phyloP scores from a whole-genome alignment of 2,329 filamentous ascomycete genomes.

The Colletotrichum kahawae region DNA sequence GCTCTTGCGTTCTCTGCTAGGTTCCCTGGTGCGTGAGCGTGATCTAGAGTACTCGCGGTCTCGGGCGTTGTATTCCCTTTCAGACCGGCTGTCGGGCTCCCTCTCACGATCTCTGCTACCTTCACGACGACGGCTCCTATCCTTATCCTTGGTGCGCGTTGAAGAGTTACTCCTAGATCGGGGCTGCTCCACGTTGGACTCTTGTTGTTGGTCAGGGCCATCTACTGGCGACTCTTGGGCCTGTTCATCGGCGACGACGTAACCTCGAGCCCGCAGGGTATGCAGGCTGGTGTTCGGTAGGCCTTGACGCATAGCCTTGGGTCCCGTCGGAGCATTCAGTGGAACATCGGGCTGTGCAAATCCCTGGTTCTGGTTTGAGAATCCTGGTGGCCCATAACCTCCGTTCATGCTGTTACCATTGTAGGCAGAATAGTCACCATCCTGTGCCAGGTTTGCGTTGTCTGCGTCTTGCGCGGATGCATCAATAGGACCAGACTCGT shows the following conservation, averaged over 20 bases:
- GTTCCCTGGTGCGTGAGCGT: constrained; percentile 38
- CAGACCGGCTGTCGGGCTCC: constrained; percentile 29
- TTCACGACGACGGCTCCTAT: constrained; percentile 36
- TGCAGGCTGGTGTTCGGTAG: constrained; percentile 81
- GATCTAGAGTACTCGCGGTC: constrained; percentile 35
- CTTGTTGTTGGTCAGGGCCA: constrained; percentile 27
- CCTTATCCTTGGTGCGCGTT: constrained; percentile 40
- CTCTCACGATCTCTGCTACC: constrained; percentile 37
- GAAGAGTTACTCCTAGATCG: constrained; percentile 55
- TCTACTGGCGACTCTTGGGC: constrained; percentile 25
- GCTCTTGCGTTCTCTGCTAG: constrained; percentile 50
- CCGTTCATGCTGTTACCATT: constrained; percentile 33
- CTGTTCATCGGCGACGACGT: constrained; percentile 47
- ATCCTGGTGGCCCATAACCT: constrained; percentile 17
- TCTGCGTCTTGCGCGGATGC: constrained; percentile 31
- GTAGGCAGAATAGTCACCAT: constrained; percentile 27
- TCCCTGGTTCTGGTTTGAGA: constrained; percentile 25
- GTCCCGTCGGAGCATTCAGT: constrained; percentile 84
- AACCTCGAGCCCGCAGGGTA: constrained; percentile 62
- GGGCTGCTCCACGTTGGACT: constrained; percentile 37
- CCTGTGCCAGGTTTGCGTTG: constrained; percentile 18
- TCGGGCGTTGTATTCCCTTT: constrained; percentile 23
- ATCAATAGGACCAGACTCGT: constrained; percentile 26
- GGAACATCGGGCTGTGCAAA: constrained; percentile 48
- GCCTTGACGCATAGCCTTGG: constrained; percentile 92